Evolutionary conservation across 2,329 filamentous ascomycete genomes (phyloP).

Genomic region (Dothistroma septosporum): DNA sequence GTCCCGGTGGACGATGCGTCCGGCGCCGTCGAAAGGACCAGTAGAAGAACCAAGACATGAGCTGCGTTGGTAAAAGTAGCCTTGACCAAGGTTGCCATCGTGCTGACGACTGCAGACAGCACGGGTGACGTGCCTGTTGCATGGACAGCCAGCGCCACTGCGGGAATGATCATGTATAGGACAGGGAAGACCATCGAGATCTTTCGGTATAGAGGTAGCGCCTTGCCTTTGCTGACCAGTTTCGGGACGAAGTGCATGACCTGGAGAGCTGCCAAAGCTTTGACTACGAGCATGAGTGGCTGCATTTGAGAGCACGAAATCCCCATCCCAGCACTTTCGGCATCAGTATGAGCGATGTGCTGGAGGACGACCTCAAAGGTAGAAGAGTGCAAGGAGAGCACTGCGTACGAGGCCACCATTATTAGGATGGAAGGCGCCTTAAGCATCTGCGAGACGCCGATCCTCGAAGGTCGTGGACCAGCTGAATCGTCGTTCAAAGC

Average conservation of each 20-base stretch:
- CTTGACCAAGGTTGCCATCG: slow-evolving; percentile 41
- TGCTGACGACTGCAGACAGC: slow-evolving; percentile 37
- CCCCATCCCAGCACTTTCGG: slow-evolving; percentile 44
- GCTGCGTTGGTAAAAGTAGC: slow-evolving; percentile 41
- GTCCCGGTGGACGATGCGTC: slow-evolving; percentile 47
- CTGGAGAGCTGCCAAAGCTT: slow-evolving; percentile 39
- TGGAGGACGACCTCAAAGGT: slow-evolving; percentile 50
- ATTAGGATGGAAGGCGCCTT: slow-evolving; percentile 45
- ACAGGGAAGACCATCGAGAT: slow-evolving; percentile 39
- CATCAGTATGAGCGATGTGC: slow-evolving; percentile 45
- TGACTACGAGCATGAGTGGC: slow-evolving; percentile 41
- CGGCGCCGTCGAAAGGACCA: slow-evolving; percentile 47
- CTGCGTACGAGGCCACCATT: slow-evolving; percentile 48
- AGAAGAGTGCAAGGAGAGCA: slow-evolving; percentile 54
- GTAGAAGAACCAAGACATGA: slow-evolving; percentile 42
- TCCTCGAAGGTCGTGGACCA: slow-evolving; percentile 33
- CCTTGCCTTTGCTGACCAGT: slow-evolving; percentile 38
- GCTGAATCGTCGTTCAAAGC: slow-evolving; percentile 28
- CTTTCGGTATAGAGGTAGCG: slow-evolving; percentile 43
- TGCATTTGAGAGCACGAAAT: slow-evolving; percentile 45
- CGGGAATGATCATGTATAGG: slow-evolving; percentile 40
- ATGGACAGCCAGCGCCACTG: slow-evolving; percentile 37
- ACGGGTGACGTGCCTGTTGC: slow-evolving; percentile 30
- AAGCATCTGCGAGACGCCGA: slow-evolving; percentile 44
- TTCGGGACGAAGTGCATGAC: slow-evolving; percentile 38